Evolutionary conservation across 2,329 filamentous ascomycete genomes (phyloP).

Genomic region (Byssothecium circinans): DNA sequence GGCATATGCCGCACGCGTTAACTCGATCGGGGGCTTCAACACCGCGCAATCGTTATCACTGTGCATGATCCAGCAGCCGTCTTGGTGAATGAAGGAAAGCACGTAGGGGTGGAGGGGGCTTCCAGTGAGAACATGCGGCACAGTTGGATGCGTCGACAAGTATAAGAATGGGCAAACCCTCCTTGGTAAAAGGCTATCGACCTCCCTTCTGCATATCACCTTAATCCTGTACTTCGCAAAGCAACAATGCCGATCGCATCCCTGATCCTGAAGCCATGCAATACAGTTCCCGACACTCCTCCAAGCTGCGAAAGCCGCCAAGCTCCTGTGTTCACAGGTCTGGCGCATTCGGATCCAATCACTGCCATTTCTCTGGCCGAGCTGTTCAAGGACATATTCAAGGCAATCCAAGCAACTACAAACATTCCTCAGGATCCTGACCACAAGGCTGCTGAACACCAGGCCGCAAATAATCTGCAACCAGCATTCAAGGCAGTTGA

Average conservation of each 20-base stretch:
- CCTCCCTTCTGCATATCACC: constrained; percentile 1
- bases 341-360: constrained; percentile 9
- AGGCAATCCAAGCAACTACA: constrained; percentile 11
- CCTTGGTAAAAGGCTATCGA: neutral
- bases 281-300: neutral
- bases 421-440: constrained; percentile 6
- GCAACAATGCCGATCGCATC: constrained; percentile 6
- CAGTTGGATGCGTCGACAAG: constrained; percentile 1
- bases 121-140: neutral
- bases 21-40: neutral
- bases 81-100: neutral
- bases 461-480: constrained; percentile 5
- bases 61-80: neutral
- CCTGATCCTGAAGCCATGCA: constrained; percentile 2
- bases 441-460: neutral
- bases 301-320: neutral
- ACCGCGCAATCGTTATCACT: neutral
- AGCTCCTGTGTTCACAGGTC: constrained; percentile 2
- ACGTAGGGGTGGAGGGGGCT: neutral
- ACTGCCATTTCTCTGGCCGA: constrained; percentile 8
- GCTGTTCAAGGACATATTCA: constrained; percentile 11
- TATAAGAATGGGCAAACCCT: neutral
- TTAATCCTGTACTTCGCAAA: neutral
- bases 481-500: constrained; percentile 7
- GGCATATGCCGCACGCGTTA: neutral